Percentiles rank a stretch among this genome's conserved stretches.
These are phyloP conservation scores for Hibiscus tridactylites DNA, from an alignment of 345 rosid genomes.

Conservation along the genomic window DNA sequence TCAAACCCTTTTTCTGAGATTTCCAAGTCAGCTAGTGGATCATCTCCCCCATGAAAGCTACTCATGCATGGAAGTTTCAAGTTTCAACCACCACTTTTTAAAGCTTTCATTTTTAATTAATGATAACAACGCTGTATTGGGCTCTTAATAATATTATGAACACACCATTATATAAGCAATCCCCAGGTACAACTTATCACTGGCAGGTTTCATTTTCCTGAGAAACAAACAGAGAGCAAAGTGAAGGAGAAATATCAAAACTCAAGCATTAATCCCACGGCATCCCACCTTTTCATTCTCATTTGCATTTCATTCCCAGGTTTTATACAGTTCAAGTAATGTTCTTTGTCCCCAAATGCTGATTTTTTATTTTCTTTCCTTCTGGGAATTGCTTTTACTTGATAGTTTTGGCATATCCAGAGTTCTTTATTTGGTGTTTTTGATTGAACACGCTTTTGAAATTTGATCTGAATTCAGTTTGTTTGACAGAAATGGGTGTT, in stretches of 20 bases:
- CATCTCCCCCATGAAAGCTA: constrained; percentile 12
- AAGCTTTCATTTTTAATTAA: background rate
- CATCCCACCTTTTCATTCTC: background rate
- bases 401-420: constrained; percentile 29
- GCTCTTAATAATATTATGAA: too few species aligned
- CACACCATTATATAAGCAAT: background rate
- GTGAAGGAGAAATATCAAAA: background rate
- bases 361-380: background rate
- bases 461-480: background rate
- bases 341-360: background rate
- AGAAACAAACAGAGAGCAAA: background rate
- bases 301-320: background rate
- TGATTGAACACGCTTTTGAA: background rate
- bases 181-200: background rate
- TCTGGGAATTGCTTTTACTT: background rate
- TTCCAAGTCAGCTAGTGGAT: constrained; percentile 24
- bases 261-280: background rate
- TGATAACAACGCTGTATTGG: background rate
- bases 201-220: background rate
- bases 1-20: background rate
- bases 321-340: constrained; percentile 30
- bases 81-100: background rate
- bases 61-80: constrained; percentile 20
- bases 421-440: background rate
- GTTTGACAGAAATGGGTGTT: constrained; percentile 56